Percentiles rank a stretch among this genome's conserved stretches.
Conservation (phyloP, 1,139 yeast species). For the Diutina scorzettiae region DNA sequence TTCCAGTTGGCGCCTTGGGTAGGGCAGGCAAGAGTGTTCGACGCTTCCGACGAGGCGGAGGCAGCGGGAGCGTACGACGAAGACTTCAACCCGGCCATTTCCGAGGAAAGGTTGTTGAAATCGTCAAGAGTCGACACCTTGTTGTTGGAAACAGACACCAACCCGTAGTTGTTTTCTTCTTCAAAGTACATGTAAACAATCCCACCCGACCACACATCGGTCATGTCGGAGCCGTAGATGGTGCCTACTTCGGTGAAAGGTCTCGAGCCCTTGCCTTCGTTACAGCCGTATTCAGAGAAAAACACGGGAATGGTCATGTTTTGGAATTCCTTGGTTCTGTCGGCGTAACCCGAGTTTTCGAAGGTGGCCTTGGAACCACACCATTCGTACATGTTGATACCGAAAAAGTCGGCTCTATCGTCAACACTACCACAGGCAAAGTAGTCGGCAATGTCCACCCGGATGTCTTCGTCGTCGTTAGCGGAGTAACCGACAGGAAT, state of each 20-base stretch:
- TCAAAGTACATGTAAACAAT: conserved; percentile 66
- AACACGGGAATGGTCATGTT: conserved; percentile 69
- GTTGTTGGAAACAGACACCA: conserved; percentile 35
- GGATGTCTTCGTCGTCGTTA: conserved; percentile 65
- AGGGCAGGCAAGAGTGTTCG: conserved; percentile 36
- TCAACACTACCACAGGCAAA: conserved; percentile 67
- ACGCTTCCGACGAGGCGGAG: conserved; percentile 15
- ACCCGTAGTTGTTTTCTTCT: conserved; percentile 63
- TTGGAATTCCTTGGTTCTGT: conserved; percentile 44
- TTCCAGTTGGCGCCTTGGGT: conserved; percentile 33
- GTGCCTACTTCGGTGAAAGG: conserved; percentile 54
- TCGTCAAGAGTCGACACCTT: conserved; percentile 33
- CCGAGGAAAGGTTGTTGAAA: conserved; percentile 41
- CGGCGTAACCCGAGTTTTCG: conserved; percentile 58
- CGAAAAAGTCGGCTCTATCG: conserved; percentile 78
- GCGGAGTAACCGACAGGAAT: conserved; percentile 90
- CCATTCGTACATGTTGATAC: conserved; percentile 90
- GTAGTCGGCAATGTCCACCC: conserved; percentile 66
- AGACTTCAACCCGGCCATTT: conserved; percentile 32
- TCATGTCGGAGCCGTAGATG: conserved; percentile 27
- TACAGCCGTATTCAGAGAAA: conserved; percentile 91
- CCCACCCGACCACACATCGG: conserved; percentile 82
- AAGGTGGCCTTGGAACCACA: conserved; percentile 62
- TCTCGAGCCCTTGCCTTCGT: conserved; percentile 47
- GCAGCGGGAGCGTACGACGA: conserved; percentile 26